Percentiles rank a stretch among this genome's conserved stretches.
Conservation (phyloP, 2,329 filamentous ascomycete genomes). For the Berkeleyomyces basicola region DNA sequence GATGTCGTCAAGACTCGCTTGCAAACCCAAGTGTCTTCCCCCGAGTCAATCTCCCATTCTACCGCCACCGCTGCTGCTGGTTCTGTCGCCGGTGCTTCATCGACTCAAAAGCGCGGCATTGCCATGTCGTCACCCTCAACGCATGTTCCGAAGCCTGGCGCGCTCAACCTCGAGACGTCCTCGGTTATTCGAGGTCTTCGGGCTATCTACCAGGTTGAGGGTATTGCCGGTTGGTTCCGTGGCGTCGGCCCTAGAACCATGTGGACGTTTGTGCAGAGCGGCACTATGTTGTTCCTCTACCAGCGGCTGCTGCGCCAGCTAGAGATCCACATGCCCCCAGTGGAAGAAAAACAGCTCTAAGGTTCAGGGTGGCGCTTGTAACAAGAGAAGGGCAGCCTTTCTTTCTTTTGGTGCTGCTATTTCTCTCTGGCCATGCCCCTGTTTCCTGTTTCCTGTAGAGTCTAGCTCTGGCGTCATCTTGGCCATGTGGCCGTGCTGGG, state of each 20-base stretch:
- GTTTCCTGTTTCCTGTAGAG: background rate
- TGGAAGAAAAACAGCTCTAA: conserved; percentile 17
- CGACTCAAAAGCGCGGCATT: conserved; percentile 50
- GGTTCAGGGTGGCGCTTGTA: too few relatives aligned
- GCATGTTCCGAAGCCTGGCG: conserved; percentile 60
- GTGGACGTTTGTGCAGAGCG: conserved; percentile 95
- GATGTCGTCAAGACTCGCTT: conserved; percentile 96
- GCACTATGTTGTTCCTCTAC: conserved; percentile 92
- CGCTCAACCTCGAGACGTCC: conserved; percentile 69
- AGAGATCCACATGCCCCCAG: conserved; percentile 31
- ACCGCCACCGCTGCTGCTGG: conserved; percentile 17
- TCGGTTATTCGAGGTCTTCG: conserved; percentile 71
- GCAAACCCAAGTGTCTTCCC: conserved; percentile 62
- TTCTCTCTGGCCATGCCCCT: conserved; percentile 15
- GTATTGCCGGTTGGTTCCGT: conserved; percentile 77
- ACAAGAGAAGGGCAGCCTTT: too few relatives aligned
- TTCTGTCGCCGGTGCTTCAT: conserved; percentile 16
- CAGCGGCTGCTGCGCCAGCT: conserved; percentile 71
- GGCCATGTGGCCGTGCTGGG: background rate
- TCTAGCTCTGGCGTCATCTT: background rate
- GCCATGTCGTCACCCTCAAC: conserved; percentile 84
- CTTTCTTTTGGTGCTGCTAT: background rate
- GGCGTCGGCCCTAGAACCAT: conserved; percentile 84
- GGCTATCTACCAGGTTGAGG: conserved; percentile 82
- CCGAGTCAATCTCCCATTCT: conserved; percentile 15